Evolutionary conservation across 2,329 filamentous ascomycete genomes (phyloP).

Genomic region (Phaeosphaeriaceae sp.): DNA sequence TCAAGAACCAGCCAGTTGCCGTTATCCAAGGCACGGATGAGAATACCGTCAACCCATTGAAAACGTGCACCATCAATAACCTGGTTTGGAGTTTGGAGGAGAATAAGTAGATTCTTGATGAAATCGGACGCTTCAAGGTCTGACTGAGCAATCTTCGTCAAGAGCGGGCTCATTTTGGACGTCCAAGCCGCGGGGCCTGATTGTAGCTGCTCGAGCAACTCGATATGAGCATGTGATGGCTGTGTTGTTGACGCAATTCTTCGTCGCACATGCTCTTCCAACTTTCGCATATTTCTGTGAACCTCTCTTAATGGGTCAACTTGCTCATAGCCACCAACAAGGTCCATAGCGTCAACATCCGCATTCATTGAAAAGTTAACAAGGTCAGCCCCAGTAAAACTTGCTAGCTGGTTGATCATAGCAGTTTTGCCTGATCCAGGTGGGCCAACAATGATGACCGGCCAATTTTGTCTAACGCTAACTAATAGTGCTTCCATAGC

Average conservation of each 20-base stretch:
- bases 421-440: slow-evolving; percentile 88
- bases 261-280: slow-evolving; percentile 60
- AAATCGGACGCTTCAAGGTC: slow-evolving; percentile 36
- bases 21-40: slow-evolving; percentile 83
- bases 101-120: slow-evolving; percentile 56
- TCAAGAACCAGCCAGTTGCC: slow-evolving; percentile 95
- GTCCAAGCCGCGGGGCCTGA: neutral
- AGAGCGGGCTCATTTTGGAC: slow-evolving; percentile 13
- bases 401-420: slow-evolving; percentile 80
- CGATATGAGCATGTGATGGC: slow-evolving; percentile 10
- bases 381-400: slow-evolving; percentile 74
- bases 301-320: slow-evolving; percentile 79
- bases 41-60: slow-evolving; percentile 93
- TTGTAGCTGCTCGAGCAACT: slow-evolving; percentile 33
- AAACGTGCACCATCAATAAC: slow-evolving; percentile 77
- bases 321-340: slow-evolving; percentile 96
- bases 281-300: slow-evolving; percentile 63
- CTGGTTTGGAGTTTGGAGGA: slow-evolving; percentile 61
- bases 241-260: slow-evolving; percentile 21
- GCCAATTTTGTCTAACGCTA: slow-evolving; percentile 84
- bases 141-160: slow-evolving; percentile 17
- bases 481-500: slow-evolving; percentile 87
- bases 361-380: slow-evolving; percentile 89
- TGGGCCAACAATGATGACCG: slow-evolving; percentile 84
- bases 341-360: slow-evolving; percentile 95